A percentile compares a stretch with the other conserved stretches of the same genome.
Evolutionary conservation across 2,329 filamentous ascomycete genomes (phyloP).

Genomic region (Ilyonectria robusta): DNA sequence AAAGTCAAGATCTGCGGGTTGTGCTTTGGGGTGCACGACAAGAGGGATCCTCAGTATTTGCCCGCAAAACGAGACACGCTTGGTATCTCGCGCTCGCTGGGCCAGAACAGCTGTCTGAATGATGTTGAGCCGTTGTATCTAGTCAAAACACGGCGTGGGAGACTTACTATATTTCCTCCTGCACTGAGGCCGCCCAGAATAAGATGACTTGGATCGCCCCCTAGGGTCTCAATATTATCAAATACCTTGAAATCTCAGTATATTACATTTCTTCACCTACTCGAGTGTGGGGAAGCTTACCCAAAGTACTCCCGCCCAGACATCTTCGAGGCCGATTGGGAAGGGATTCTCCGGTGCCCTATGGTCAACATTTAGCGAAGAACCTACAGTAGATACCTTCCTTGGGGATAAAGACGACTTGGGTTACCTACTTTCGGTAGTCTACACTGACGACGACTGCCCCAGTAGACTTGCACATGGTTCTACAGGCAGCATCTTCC

Average conservation of each 20-base stretch:
- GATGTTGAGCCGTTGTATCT: background rate
- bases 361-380: background rate
- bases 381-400: background rate
- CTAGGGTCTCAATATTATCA: background rate
- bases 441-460: slow-evolving; percentile 1
- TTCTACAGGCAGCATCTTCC: slow-evolving; percentile 9
- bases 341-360: slow-evolving; percentile 10
- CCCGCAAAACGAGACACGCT: background rate
- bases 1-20: background rate
- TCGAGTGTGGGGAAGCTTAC: background rate
- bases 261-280: background rate
- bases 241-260: background rate
- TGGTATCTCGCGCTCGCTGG: background rate
- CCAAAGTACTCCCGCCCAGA: slow-evolving; percentile 6
- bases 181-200: background rate
- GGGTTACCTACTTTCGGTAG: slow-evolving; percentile 6
- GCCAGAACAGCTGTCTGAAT: background rate
- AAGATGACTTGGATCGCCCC: background rate
- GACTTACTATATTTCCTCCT: background rate
- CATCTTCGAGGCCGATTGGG: background rate
- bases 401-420: background rate
- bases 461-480: background rate
- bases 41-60: background rate
- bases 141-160: background rate
- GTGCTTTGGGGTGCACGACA: background rate